Evolutionary conservation across 495 filamentous ascomycete genomes (phyloP).

Genomic region (Aspergillus biplanus): DNA sequence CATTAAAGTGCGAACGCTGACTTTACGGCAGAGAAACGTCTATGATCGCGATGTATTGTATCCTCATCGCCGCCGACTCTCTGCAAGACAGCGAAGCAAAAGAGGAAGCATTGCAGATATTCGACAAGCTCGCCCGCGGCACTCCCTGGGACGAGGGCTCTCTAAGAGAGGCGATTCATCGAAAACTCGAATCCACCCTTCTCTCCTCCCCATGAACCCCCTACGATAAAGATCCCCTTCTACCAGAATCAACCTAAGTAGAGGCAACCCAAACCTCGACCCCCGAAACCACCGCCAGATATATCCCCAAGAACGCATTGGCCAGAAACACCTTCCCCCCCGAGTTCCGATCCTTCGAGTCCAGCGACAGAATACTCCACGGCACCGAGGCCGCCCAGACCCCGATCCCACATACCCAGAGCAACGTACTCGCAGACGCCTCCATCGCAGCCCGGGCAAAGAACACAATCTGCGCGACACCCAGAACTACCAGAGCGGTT

Average conservation of each 20-base stretch:
- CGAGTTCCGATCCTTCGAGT: neutral
- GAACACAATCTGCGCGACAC: neutral
- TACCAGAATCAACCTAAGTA: neutral
- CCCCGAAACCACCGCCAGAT: neutral
- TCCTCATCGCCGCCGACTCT: neutral
- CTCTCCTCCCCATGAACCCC: neutral
- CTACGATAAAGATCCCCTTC: neutral
- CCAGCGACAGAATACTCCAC: neutral
- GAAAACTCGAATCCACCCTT: neutral
- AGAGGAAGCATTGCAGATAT: neutral
- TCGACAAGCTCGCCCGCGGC: neutral
- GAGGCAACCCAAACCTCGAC: neutral
- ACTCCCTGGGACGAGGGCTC: neutral
- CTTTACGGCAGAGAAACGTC: neutral
- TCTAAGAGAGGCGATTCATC: neutral
- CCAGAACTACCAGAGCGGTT: neutral
- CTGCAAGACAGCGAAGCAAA: neutral
- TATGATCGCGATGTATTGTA: neutral
- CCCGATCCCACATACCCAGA: neutral
- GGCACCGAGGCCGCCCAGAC: neutral
- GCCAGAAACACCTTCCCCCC: neutral
- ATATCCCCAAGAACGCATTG: neutral
- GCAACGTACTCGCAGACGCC: neutral
- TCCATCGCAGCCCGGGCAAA: neutral
- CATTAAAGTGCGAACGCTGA: neutral